Evolutionary conservation across 352 stramenopile species (phyloP).

Genomic region (Phytophthora parvispora): DNA sequence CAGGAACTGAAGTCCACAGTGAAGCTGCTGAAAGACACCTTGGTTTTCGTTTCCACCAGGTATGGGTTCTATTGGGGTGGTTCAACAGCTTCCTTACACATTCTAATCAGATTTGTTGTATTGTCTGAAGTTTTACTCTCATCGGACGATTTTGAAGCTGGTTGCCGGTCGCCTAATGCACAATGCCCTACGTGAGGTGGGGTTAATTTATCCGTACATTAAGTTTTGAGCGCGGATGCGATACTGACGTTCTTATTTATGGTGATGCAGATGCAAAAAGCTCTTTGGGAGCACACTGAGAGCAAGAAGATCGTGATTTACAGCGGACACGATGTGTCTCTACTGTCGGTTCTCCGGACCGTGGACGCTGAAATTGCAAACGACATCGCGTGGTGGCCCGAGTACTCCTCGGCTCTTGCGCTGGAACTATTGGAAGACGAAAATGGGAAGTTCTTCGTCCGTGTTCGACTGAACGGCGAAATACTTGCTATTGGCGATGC

Average conservation of each 20-base stretch:
- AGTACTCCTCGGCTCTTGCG: conserved; percentile 74
- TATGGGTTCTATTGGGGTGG: too few species aligned
- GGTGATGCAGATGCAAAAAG: conserved; percentile 51
- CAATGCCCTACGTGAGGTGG: conserved; percentile 61
- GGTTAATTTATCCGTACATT: background rate
- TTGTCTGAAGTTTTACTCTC: conserved; percentile 72
- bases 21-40: conserved; percentile 61
- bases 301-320: conserved; percentile 78
- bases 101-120: conserved; percentile 3
- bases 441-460: conserved; percentile 63
- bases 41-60: conserved; percentile 81
- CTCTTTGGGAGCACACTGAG: conserved; percentile 35
- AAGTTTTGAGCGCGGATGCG: background rate
- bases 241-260: background rate
- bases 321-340: conserved; percentile 85
- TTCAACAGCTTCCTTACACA: too few species aligned
- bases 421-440: conserved; percentile 81
- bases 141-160: conserved; percentile 71
- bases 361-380: conserved; percentile 56
- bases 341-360: conserved; percentile 81
- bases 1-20: conserved; percentile 55
- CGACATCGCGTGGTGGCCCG: conserved; percentile 72
- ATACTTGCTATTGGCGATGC: conserved; percentile 37
- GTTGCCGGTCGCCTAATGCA: conserved; percentile 73
- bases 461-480: conserved; percentile 60